Base-by-base conservation (phyloP, 2,329 filamentous ascomycete species). In the Beauveria varroae region DNA sequence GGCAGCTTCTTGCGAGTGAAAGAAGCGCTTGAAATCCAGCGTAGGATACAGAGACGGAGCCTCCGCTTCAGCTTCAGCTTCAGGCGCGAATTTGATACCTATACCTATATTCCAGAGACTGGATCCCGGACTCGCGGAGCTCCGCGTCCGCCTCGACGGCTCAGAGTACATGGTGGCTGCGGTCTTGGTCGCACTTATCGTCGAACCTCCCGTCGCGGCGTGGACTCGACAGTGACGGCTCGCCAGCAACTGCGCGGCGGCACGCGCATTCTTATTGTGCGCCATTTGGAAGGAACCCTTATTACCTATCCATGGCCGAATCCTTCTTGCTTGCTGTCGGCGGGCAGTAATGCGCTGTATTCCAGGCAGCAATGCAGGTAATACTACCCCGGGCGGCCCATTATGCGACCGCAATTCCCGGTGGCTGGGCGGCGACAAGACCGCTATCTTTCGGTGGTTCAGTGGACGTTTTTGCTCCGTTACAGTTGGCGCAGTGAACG, bases 71-170 rank as follows among this genome's bases (percentile, higher is more conserved):
- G 68, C 62, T 54, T 63, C 65, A 20, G 68, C 62, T 53, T 63
- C 65, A 14, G 68, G 63, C 0, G 68, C 65, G 64, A 74, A 74
- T 6, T 70, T 68, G 56, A 75, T 70, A 26, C 71, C 71, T 34
- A 63, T 61, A 24, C 64, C 65, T 22, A 68, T 69, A 46, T 64
- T 68, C 74, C 73, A 75, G 30, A 73, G 63, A 24, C 60, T 53
- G 2, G 18, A 10, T 6, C 30, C 8, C 18, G 43, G 18, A 16
- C 10, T 14, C 2, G 18, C 43, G 16, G 28, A 22, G 41, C 16
- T 22, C 8, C 41, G 12, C 16, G 3, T 10, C 20, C 30, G 51
- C 34, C 30, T 40, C 9, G 22, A 10, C 1, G 41, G 18, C 16
- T 30, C 30, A 22, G 28, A 22, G 41, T 37, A n/a, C 49, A 60